These are phyloP conservation scores for Nicotiana noctiflora DNA, from an alignment of 257 asterid species.

Conservation along the genomic window DNA sequence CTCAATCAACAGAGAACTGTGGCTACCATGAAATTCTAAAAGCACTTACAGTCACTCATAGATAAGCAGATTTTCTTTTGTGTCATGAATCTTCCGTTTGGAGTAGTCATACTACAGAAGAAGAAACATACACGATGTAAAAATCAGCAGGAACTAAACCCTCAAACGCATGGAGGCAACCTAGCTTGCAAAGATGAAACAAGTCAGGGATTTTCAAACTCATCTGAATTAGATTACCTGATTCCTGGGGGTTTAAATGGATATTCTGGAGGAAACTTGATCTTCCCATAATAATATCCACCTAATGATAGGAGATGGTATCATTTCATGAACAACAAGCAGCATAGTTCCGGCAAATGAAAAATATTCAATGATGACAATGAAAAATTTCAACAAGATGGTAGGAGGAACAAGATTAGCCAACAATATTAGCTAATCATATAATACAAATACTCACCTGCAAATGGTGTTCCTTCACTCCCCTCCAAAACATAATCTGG, in stretches of 20 bases:
- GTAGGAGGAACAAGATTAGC: neutral
- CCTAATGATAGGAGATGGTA: constrained; percentile 28
- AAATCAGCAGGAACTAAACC: constrained; percentile 8
- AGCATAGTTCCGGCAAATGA: neutral
- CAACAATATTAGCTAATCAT: neutral
- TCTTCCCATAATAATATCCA: constrained; percentile 94
- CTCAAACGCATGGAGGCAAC: neutral
- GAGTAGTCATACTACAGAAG: constrained; percentile 59
- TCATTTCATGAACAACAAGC: neutral
- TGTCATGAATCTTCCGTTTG: constrained; percentile 86
- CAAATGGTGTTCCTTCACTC: constrained; percentile 96
- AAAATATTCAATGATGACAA: constrained; percentile 5
- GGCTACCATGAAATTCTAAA: neutral
- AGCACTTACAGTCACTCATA: constrained; percentile 61
- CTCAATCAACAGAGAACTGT: neutral
- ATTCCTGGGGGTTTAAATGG: constrained; percentile 95
- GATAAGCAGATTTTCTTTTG: constrained; percentile 91
- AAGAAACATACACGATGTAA: constrained; percentile 12
- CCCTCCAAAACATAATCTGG: constrained; percentile 99
- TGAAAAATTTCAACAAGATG: neutral
- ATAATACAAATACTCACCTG: constrained; percentile 42
- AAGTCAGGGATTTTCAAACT: neutral
- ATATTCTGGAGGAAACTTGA: constrained; percentile 94
- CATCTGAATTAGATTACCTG: constrained; percentile 38
- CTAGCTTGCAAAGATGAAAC: neutral